Base-by-base conservation (phyloP, 495 filamentous ascomycete genomes). In the Tuber aestivum region DNA sequence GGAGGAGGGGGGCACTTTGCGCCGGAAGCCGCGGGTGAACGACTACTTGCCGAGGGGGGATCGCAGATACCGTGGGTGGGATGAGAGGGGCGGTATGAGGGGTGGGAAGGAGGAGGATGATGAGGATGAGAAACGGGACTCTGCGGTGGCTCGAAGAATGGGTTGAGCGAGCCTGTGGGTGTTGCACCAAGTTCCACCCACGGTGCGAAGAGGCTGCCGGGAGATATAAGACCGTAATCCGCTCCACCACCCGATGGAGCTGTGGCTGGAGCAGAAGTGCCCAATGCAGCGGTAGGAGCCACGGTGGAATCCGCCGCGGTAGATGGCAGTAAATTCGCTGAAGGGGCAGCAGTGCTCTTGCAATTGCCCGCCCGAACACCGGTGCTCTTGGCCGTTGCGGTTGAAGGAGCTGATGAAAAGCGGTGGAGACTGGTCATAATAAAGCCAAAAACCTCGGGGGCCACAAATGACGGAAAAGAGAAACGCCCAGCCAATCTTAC, bases 181-280 rank as follows among this genome's bases (percentile, higher is more conserved):
- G 78, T 56, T 70, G 42, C 72, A 72, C 72, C 32, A 41, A 78
- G 77, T 61, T 79, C 77, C 45, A 79, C 45, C 78, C 78, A 79
- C 76, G 76, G 69, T 41, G 50, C 73, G 45, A 79, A 41, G 40
- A 61, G 71, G n/a, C n/a, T 32, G 27, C 56, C 14, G 56, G 56
- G 56, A 32, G 56, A 65, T 32, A 32, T 32, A 27, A 32, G 56
- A 65, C 32, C 27, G 56, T 65, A 65, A 65, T 65, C 56, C 10
- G 27, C 56, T 65, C 56, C 56, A 65, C 56, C 56, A 16, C 56
- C 56, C 27, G 56, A 65, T 32, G 56, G 32, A 32, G 56, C 56
- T 65, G 56, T 27, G 56, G 56, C 56, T 32, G 18, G 56, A 32
- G 56, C n/a, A 65, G 56, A 32, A 65, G 27, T 18, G 56, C 12